Evolutionary conservation across 768 basidiomycete genomes (phyloP), one percentile per base, ranked within the genome.

Genomic region (Russula brevipes): DNA sequence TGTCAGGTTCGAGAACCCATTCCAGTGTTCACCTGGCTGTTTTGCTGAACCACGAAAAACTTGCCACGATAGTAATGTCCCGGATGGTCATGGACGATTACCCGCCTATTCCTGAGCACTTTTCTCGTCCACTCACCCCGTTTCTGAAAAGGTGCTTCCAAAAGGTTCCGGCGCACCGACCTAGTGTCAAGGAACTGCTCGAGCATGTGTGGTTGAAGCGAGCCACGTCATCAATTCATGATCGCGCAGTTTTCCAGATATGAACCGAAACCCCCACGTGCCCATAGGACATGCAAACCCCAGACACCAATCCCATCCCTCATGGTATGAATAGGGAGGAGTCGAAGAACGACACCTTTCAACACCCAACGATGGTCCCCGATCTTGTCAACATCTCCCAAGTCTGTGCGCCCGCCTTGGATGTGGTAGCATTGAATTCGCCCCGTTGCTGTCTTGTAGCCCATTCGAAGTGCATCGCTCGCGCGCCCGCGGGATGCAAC

Each of bases 31-130:
- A 24, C 24, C 1, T 1, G 24, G 1, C 24, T 24, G 24, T 24
- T 24, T 39, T 39, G 12, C 38, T 39, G 38, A 39, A 9, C 12
- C 12, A 39, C 38, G 14, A n/a, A 4, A 17, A n/a, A 33, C 31
- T 17, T 35, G 7, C 16, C 33, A 3, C 24, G 7, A 4, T 16
- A 89, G 95, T 98, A 57, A 95, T 98, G 89, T 98, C 93, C 78
- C 88, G 88, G 36, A 98, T 98, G 71, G 94, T 98, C 30, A 94
- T 97, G 70, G 94, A 97, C 69, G 83, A 83, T 4, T 85, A 83
- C 78, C 95, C 96, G 35, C 92, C 91, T 2, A 74, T 97, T 50
- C 96, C 96, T 0, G 85, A 87, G 16, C 83, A 79, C 10, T 87
- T 86, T 68, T 93, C 94, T 3, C 80, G 81, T n/a, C 78, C 84